phyloP scores from a whole-genome alignment of 2,329 filamentous ascomycete genomes.

The Blumeria graminis region DNA sequence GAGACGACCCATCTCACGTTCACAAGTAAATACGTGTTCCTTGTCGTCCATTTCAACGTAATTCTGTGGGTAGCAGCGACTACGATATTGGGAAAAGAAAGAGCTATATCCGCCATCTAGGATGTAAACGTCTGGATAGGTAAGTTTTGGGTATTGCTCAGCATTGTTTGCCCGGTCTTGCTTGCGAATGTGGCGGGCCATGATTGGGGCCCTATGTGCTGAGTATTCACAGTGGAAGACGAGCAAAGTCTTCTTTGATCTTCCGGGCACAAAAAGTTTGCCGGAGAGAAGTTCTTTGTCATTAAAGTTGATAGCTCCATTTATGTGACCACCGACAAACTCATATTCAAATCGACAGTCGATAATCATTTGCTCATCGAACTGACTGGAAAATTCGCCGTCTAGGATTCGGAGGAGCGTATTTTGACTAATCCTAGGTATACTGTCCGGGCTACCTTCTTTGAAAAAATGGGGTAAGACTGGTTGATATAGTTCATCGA shows the following conservation, averaged over 20 bases:
- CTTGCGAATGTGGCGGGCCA: conserved; percentile 81
- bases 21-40: conserved; percentile 77
- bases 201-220: conserved; percentile 80
- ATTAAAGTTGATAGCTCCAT: conserved; percentile 85
- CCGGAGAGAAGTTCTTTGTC: conserved; percentile 71
- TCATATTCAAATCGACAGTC: conserved; percentile 99
- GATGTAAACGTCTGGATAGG: conserved; percentile 95
- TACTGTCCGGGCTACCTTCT: conserved; percentile 58
- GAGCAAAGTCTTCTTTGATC: conserved; percentile 50
- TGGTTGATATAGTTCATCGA: conserved; percentile 51
- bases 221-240: conserved; percentile 98
- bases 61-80: conserved; percentile 74
- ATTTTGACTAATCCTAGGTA: conserved; percentile 63
- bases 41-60: conserved; percentile 93
- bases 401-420: conserved; percentile 76
- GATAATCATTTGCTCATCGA: conserved; percentile 64
- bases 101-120: conserved; percentile 87
- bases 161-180: conserved; percentile 70
- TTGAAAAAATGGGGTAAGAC: conserved; percentile 64
- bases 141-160: conserved; percentile 65
- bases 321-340: conserved; percentile 87
- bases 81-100: conserved; percentile 60
- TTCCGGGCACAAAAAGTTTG: conserved; percentile 46
- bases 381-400: conserved; percentile 53
- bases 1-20: conserved; percentile 81